Evolutionary conservation across 768 basidiomycete species (phyloP).

Genomic region (Mycena polygramma): DNA sequence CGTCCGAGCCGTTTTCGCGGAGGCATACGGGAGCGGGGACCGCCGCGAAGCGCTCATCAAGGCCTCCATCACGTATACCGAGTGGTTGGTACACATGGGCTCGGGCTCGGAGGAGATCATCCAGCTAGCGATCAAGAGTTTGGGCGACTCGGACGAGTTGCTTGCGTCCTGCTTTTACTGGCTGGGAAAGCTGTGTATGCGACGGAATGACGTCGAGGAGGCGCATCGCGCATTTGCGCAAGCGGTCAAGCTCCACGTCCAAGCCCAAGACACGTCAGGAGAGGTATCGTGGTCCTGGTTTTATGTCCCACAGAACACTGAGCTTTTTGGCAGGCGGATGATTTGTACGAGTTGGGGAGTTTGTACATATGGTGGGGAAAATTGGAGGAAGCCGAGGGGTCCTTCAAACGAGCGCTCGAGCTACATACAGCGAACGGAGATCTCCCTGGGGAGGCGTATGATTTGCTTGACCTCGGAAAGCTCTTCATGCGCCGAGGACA

Average conservation of each 20-base stretch:
- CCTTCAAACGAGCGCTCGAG: constrained; percentile 32
- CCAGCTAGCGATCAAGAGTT: constrained; percentile 34
- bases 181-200: constrained; percentile 35
- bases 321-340: constrained; percentile 20
- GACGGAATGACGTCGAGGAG: constrained; percentile 32
- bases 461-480: constrained; percentile 36
- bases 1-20: constrained; percentile 31
- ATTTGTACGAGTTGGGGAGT: constrained; percentile 36
- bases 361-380: constrained; percentile 35
- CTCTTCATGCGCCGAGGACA: constrained; percentile 34
- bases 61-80: constrained; percentile 33
- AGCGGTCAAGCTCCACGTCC: constrained; percentile 29
- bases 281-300: constrained; percentile 19
- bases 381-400: constrained; percentile 28
- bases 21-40: constrained; percentile 33
- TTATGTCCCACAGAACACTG: neutral
- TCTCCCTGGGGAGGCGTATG: constrained; percentile 25
- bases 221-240: constrained; percentile 31
- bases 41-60: constrained; percentile 29
- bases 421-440: constrained; percentile 22
- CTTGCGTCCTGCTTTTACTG: constrained; percentile 35
- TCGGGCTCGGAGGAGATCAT: constrained; percentile 37
- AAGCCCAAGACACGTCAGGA: constrained; percentile 24
- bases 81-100: constrained; percentile 36
- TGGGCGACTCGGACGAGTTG: constrained; percentile 19